Conservation (phyloP, 2,329 filamentous ascomycete species). For the Pestalotiopsis sp. region DNA sequence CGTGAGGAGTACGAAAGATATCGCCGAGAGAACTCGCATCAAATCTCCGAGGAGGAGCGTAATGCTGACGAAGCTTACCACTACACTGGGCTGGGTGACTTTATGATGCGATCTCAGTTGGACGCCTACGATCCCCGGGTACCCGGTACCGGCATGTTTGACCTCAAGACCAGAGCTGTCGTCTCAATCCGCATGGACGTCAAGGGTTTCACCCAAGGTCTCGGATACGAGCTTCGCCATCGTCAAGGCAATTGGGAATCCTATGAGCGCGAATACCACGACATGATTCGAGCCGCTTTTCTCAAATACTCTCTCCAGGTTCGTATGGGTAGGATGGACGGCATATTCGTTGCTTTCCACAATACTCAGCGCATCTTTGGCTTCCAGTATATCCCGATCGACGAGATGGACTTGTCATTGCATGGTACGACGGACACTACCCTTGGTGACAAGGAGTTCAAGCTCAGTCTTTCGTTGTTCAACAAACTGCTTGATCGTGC, state of each 20-base stretch:
- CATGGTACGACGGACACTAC: constrained; percentile 71
- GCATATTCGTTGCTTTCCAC: constrained; percentile 96
- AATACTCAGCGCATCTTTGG: constrained; percentile 95
- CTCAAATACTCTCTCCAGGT: constrained; percentile 97
- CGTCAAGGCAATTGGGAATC: constrained; percentile 83
- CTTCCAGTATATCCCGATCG: constrained; percentile 88
- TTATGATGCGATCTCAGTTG: constrained; percentile 92
- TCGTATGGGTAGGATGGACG: constrained; percentile 97
- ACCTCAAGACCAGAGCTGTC: constrained; percentile 93
- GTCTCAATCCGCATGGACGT: constrained; percentile 90
- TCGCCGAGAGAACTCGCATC: constrained; percentile 66
- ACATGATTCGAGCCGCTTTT: constrained; percentile 94
- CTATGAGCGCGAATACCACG: constrained; percentile 93
- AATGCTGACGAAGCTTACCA: constrained; percentile 79
- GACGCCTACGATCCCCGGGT: constrained; percentile 86
- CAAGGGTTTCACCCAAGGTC: constrained; percentile 68
- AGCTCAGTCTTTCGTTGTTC: constrained; percentile 75
- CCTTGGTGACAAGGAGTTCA: constrained; percentile 85
- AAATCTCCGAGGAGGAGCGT: constrained; percentile 72
- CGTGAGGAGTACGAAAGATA: constrained; percentile 87
- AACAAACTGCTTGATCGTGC: constrained; percentile 80
- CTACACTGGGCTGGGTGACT: constrained; percentile 83
- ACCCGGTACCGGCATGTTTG: constrained; percentile 91
- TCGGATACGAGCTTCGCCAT: constrained; percentile 83
- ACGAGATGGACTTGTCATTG: constrained; percentile 88